Conservation (phyloP, 768 basidiomycete genomes). For the Boletus patriciae region DNA sequence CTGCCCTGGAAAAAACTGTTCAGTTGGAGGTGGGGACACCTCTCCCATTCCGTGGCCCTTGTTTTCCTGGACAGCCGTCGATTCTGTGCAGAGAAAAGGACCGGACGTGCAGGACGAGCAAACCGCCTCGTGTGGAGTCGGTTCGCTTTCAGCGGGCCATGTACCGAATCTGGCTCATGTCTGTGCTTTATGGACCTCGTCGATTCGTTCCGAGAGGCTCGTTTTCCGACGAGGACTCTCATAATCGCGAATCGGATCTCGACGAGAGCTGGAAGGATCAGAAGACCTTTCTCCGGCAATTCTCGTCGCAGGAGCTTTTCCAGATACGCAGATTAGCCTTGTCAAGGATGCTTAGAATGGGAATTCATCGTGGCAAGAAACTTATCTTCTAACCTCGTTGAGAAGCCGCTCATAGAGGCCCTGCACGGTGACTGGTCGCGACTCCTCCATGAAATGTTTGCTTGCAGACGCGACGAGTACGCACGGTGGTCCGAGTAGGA, state of each 20-base stretch:
- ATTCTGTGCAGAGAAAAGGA: conserved; percentile 28
- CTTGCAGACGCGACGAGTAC: not conserved
- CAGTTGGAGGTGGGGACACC: conserved; percentile 37
- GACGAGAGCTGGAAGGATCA: not conserved
- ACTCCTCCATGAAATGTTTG: not conserved
- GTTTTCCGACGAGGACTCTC: not conserved
- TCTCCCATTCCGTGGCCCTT: not conserved
- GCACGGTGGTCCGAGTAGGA: conserved; percentile 1
- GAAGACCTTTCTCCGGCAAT: not conserved
- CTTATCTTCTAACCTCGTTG: not conserved
- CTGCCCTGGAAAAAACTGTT: conserved; percentile 38
- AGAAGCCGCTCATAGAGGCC: not conserved
- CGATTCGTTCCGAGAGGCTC: not conserved
- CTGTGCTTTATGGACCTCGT: conserved; percentile 10
- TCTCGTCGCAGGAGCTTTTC: conserved; percentile 1
- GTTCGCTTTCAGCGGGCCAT: conserved; percentile 29
- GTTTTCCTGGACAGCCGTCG: not conserved
- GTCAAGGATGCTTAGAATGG: too few relatives aligned
- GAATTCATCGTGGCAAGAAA: not conserved
- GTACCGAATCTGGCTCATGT: conserved; percentile 31
- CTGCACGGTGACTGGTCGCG: not conserved
- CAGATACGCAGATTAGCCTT: too few relatives aligned
- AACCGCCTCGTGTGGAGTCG: conserved; percentile 32
- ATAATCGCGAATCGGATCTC: not conserved
- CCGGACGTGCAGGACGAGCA: conserved; percentile 28